These are phyloP conservation scores for Penicillium fuscoglaucum DNA, from an alignment of 2,329 filamentous ascomycete genomes.

Conservation along the genomic window DNA sequence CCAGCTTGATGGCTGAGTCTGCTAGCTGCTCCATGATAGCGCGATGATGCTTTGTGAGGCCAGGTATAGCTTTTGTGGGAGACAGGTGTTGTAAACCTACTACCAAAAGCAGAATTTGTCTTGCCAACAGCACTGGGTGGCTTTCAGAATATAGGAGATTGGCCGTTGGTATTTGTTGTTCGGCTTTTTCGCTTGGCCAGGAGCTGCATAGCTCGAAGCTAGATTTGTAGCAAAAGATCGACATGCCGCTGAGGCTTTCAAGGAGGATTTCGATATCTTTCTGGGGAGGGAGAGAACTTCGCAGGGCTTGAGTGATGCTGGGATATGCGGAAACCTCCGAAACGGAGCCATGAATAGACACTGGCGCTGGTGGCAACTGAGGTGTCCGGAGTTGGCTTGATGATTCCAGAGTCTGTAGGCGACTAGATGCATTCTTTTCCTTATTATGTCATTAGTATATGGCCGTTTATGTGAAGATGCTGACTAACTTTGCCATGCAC, in stretches of 20 bases:
- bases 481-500: background rate
- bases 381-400: background rate
- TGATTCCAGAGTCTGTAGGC: background rate
- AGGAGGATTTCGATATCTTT: background rate
- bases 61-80: slow-evolving; percentile 6
- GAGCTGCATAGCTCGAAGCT: slow-evolving; percentile 11
- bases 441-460: background rate
- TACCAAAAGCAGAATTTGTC: slow-evolving; percentile 35
- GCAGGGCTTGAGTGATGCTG: background rate
- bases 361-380: background rate
- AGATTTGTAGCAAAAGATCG: background rate
- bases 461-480: background rate
- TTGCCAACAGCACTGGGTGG: slow-evolving; percentile 39
- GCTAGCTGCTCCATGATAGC: slow-evolving; percentile 12
- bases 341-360: background rate
- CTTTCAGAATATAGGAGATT: slow-evolving; percentile 13
- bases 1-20: slow-evolving; percentile 7
- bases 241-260: slow-evolving; percentile 1
- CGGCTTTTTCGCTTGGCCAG: background rate
- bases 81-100: slow-evolving; percentile 29
- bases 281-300: background rate
- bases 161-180: background rate
- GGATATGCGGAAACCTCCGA: background rate
- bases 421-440: background rate
- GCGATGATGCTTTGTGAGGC: slow-evolving; percentile 31